Evolutionary conservation across 306 rosid genomes (phyloP).

Genomic region (Pyrus pyrifolia): DNA sequence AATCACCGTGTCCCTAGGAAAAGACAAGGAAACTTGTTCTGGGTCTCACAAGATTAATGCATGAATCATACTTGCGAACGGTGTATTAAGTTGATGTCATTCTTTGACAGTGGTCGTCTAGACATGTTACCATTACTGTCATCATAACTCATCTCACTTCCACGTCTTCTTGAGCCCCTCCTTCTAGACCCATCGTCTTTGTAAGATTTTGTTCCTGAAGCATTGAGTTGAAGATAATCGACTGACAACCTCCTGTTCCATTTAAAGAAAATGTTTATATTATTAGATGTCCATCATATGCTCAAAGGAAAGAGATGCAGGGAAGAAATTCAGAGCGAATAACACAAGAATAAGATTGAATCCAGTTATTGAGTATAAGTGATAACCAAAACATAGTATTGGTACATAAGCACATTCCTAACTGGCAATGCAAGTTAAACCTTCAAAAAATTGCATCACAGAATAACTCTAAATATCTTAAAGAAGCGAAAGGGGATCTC

Average conservation of each 20-base stretch:
- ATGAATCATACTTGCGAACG: slow-evolving; percentile 68
- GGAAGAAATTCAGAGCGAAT: not conserved
- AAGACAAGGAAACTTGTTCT: not conserved
- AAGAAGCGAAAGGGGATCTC: not conserved
- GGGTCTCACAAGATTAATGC: slow-evolving; percentile 17
- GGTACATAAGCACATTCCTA: not conserved
- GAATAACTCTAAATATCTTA: not conserved
- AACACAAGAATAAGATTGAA: not conserved
- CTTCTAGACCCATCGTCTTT: slow-evolving; percentile 69
- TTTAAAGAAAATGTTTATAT: slow-evolving; percentile 16
- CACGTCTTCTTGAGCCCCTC: slow-evolving; percentile 52
- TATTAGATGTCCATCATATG: not conserved
- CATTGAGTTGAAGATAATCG: slow-evolving; percentile 77
- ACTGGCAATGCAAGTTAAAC: not conserved
- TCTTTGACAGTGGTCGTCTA: slow-evolving; percentile 76
- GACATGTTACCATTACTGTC: slow-evolving; percentile 37
- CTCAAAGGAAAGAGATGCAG: not conserved
- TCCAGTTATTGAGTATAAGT: not conserved
- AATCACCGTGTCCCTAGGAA: not conserved
- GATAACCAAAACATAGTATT: not conserved
- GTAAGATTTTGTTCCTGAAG: slow-evolving; percentile 48
- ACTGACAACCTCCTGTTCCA: slow-evolving; percentile 79
- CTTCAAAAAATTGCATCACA: not conserved
- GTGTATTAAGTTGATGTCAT: slow-evolving; percentile 67
- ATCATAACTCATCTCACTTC: slow-evolving; percentile 44